phyloP scores from a whole-genome alignment of 2,329 filamentous ascomycete species.

The Coniochaeta sp. region DNA sequence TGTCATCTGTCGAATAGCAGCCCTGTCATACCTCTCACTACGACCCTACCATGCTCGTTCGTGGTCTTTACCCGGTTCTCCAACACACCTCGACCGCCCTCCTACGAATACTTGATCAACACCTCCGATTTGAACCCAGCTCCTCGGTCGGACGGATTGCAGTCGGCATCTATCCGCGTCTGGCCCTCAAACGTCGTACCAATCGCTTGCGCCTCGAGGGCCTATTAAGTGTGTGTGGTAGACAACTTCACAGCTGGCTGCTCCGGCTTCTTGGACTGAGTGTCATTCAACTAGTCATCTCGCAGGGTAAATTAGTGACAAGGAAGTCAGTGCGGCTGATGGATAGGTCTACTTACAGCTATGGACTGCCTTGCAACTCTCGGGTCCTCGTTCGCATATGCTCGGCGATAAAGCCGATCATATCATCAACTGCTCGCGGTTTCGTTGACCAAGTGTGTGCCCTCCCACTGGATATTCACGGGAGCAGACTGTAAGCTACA shows the following conservation, averaged over 20 bases:
- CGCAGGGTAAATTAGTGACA: too few relatives aligned
- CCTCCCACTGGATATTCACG: not conserved
- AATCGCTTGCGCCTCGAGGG: too few relatives aligned
- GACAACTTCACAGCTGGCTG: too few relatives aligned
- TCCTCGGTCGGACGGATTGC: not conserved
- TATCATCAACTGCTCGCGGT: not conserved
- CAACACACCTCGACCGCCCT: not conserved
- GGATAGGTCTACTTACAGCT: not conserved
- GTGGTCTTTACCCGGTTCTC: not conserved
- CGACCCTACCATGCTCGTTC: not conserved
- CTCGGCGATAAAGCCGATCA: not conserved
- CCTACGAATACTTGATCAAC: not conserved
- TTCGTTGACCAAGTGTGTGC: not conserved
- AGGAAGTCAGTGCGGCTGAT: too few relatives aligned
- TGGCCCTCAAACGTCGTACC: not conserved
- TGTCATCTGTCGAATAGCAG: not conserved
- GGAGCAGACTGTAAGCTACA: not conserved
- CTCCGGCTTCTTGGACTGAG: too few relatives aligned
- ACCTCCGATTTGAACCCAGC: not conserved
- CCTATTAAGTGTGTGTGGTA: too few relatives aligned
- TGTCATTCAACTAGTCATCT: too few relatives aligned
- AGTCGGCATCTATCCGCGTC: not conserved
- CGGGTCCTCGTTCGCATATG: not conserved
- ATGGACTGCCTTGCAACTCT: not conserved
- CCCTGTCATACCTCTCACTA: not conserved